Evolutionary conservation across 2,329 filamentous ascomycete genomes (phyloP), one percentile per base, ranked within the genome.

Genomic region (Fusarium sp.): DNA sequence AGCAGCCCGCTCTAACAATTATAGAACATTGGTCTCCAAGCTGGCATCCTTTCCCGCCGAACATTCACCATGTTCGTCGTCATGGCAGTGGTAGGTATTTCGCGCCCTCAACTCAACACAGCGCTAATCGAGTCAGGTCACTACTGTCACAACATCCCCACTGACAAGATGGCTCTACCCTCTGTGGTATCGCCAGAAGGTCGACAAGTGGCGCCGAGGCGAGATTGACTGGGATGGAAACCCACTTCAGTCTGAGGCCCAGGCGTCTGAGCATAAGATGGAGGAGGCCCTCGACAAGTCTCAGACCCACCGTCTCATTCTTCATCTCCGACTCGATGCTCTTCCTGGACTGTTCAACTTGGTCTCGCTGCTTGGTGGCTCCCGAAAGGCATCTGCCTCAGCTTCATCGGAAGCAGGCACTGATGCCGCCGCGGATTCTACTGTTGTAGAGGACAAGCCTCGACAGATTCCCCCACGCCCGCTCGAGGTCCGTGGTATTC

Each of bases 1-100:
- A 3, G 0, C 1, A 8, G 8, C 17, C 4, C 3, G 1, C 33
- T 11, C 56, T 69, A 33, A 67, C 31, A 17, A 10, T 3, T 28
- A 5, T 22, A 88, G 86, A 89, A 89, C 71, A 88, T 98, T 72
- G 94, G 94, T 44, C 84, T 94, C 4, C 90, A 95, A 81, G 94
- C 94, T 21, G 89, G 88, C 36, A 97, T 97, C 64, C 84, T 97
- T 19, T 94, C 92, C 61, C 86, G 85, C 1, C 85, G 92, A 17
- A 97, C 94, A 0, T 97, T 97, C 74, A 97, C 94, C 53, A 97
- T 97, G 56, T 97, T 97, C 72, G 94, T 97, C 22, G 92, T 97
- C 75, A 97, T 97, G 94, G 94, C 94, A 10, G 83, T 97, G 3
- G 84, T 73, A 72, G 45, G 70, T 46, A 13, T 39, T n/a, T 22